These are phyloP conservation scores for Arctostaphylos glauca DNA, from an alignment of 148 eudicot species.

Conservation along the genomic window DNA sequence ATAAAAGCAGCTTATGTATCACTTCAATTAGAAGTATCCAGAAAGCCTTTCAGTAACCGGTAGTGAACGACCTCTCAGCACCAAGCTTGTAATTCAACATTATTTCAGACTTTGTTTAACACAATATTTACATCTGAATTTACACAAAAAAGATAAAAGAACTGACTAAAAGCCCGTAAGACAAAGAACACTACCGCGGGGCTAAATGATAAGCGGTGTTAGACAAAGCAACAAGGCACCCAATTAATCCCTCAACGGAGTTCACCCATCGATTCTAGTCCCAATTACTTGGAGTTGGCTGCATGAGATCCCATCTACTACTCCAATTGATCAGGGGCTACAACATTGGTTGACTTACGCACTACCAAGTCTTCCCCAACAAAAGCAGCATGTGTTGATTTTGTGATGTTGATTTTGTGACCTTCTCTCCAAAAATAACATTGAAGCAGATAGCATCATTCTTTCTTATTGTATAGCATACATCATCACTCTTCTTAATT, in stretches of 20 bases:
- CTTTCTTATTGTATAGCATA: neutral
- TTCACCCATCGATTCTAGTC: too few species aligned
- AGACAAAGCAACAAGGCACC: neutral
- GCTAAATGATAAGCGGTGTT: neutral
- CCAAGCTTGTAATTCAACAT: neutral
- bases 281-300: too few species aligned
- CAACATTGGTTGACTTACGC: too few species aligned
- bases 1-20: neutral
- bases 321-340: too few species aligned
- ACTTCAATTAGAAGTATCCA: neutral
- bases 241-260: too few species aligned
- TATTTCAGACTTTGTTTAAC: neutral
- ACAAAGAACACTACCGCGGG: neutral
- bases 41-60: neutral
- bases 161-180: neutral
- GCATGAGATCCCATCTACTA: too few species aligned
- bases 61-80: neutral
- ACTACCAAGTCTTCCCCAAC: too few species aligned
- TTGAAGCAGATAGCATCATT: too few species aligned
- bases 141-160: neutral
- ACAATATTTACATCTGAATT: neutral
- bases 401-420: too few species aligned
- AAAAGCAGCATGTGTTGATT: too few species aligned
- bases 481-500: neutral
- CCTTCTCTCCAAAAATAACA: too few species aligned